These are phyloP conservation scores for Podila horticola DNA, from an alignment of 192 early-diverging fungal genomes.

Conservation along the genomic window DNA sequence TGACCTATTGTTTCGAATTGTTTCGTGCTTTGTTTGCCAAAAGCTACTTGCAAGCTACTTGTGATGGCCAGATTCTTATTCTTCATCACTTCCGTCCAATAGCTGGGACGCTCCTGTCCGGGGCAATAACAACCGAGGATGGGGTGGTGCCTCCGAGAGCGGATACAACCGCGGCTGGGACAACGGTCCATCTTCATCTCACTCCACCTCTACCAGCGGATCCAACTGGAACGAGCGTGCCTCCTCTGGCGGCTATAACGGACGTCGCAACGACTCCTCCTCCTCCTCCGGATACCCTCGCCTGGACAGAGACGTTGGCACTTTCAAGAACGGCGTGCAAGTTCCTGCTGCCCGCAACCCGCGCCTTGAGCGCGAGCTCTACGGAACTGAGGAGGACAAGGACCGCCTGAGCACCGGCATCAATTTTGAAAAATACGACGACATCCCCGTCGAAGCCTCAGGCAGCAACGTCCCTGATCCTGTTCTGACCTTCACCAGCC, in stretches of 20 bases:
- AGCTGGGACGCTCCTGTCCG: slow-evolving; percentile 39
- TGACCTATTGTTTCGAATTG: not conserved
- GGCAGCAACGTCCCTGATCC: slow-evolving; percentile 72
- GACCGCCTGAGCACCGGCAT: slow-evolving; percentile 88
- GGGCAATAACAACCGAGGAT: slow-evolving; percentile 16
- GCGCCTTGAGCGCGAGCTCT: slow-evolving; percentile 84
- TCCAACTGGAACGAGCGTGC: slow-evolving; percentile 54
- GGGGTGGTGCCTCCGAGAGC: slow-evolving; percentile 47
- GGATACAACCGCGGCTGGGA: slow-evolving; percentile 46
- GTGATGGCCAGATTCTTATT: no score
- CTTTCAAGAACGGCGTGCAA: slow-evolving; percentile 72
- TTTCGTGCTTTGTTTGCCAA: not conserved
- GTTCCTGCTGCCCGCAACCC: slow-evolving; percentile 80
- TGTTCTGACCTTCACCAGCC: slow-evolving; percentile 57
- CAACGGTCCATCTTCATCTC: slow-evolving; percentile 29
- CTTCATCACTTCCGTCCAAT: not conserved
- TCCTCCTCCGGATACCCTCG: slow-evolving; percentile 23
- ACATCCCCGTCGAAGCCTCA: slow-evolving; percentile 95
- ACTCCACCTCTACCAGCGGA: slow-evolving; percentile 19
- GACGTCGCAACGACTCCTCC: slow-evolving; percentile 34
- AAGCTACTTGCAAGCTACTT: no score
- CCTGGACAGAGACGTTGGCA: slow-evolving; percentile 36
- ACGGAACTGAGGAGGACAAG: slow-evolving; percentile 78
- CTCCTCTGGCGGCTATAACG: slow-evolving; percentile 42
- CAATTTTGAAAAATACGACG: slow-evolving; percentile 99